Base-by-base conservation (phyloP, 805 yeast genomes). In the Ogataea dorogensis region DNA sequence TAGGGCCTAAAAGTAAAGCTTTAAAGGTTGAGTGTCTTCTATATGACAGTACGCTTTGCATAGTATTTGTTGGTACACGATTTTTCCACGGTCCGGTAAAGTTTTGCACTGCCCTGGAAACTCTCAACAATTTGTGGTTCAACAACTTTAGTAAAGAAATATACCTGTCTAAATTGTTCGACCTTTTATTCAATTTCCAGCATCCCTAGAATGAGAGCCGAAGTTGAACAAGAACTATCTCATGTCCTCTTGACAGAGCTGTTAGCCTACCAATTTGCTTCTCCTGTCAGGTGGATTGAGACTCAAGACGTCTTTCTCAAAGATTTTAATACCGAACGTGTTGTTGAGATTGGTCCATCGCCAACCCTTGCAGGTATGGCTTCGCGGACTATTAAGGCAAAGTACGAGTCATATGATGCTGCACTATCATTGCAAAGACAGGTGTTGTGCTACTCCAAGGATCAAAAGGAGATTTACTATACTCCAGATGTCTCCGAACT, bases 351-450 rank as follows among this genome's bases (percentile, higher is more conserved):
- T 48, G 99, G 99, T 38, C 99, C 99, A 44, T 88, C 98, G 31
- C 98, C 99, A 43, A 93, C 98, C 28, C 75, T 93, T 61, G 93
- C 97, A 25, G 98, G 98, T 50, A 93, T 93, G 99, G 98, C 98
- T 47, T 79, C 86, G 52, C 82, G 98, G 71, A 93, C 99, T 45
- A 79, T 93, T 56, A 81, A 80, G 71, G 86, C 94, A 61, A 93
- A 88, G 66, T 94, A 89, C 66, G 98, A 93, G 68, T 84, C 96
- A 26, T 93, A 88, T 61, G 99, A 93, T 63, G 98, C 98, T 40
- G 98, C 99, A 26, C 71, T 91, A 56, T 85, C 95, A 42, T 78
- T 84, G 54, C 86, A 83, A 54, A 83, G 99, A 75, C 95, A 93
- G 67, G 94, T 93, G 25, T 73, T 93, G 56, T 86, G 96, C 61